phyloP scores from a whole-genome alignment of 768 basidiomycete species.

The Lactifluus piperatus region DNA sequence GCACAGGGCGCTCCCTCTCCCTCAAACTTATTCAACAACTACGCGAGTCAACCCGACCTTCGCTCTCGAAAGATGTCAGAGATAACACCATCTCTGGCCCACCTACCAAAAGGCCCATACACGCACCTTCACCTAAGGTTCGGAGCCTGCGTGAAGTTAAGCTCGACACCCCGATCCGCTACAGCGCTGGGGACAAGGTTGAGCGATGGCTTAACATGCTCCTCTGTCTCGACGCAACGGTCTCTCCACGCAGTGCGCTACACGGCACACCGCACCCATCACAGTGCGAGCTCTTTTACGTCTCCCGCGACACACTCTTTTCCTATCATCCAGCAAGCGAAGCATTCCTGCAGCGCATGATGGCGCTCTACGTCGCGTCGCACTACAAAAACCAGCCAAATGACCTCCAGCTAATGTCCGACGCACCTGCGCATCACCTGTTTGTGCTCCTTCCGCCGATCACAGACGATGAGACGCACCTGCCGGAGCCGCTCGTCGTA shows the following conservation, averaged over 20 bases:
- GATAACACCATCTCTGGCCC: constrained; percentile 36
- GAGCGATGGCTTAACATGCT: constrained; percentile 92
- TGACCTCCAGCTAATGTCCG: constrained; percentile 93
- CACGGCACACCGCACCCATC: constrained; percentile 94
- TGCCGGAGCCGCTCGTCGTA: constrained; percentile 94
- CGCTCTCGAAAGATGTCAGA: constrained; percentile 55
- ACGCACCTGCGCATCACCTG: constrained; percentile 94
- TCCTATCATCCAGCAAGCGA: constrained; percentile 97
- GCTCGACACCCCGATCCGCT: constrained; percentile 91
- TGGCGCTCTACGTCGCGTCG: constrained; percentile 93
- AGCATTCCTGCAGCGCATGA: constrained; percentile 95
- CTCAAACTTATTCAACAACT: constrained; percentile 97
- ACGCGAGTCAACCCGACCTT: constrained; percentile 80
- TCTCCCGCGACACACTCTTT: constrained; percentile 93
- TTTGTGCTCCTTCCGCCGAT: constrained; percentile 94
- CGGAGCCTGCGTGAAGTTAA: constrained; percentile 88
- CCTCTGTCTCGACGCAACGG: constrained; percentile 84
- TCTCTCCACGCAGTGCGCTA: constrained; percentile 39
- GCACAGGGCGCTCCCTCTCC: constrained; percentile 96
- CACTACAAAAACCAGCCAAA: constrained; percentile 99
- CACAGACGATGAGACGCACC: constrained; percentile 77
- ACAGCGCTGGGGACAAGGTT: constrained; percentile 74
- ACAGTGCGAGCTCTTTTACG: constrained; percentile 90
- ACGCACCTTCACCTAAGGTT: constrained; percentile 53
- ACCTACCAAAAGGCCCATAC: constrained; percentile 40